Evolutionary conservation across 2,329 filamentous ascomycete genomes (phyloP), one percentile per base, ranked within the genome.

Genomic region (Clarireedia paspali): DNA sequence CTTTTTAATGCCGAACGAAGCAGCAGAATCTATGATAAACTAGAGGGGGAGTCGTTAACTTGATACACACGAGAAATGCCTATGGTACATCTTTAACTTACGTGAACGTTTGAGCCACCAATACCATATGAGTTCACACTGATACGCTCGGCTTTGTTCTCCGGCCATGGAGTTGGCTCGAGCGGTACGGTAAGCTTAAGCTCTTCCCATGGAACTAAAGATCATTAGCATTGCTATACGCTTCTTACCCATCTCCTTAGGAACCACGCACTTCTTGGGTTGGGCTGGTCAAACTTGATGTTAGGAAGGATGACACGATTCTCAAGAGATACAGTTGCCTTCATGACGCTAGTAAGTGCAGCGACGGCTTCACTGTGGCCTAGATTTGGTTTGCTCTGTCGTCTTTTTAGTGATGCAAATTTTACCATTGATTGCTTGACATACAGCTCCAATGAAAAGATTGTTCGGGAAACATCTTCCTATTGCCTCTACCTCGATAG

Each of bases 111-210:
- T 1, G 62, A 53, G 1, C 63, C 64, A 6, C 64, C 64, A 27
- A 63, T 64, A 10, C 64, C 64, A 49, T 64, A 67, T 5, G 54
- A 58, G 40, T 66, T 67, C 7, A 66, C 48, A 57, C 75, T 77
- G 57, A 77, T 70, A 60, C 74, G 75, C 57, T 74, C 74, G 68
- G 77, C 77, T 47, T 36, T 12, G 6, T 17, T 27, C n/a, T 45
- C 9, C 1, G 60, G 60, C 61, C 58, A 60, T 10, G 54, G 56
- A 10, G 34, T 44, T 39, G 49, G n/a, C 3, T 51, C 39, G 4
- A 49, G 10, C 6, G 47, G 47, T 4, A 49, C 47, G 6, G 30
- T 15, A 34, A 51, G 49, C 20, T 51, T 51, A 9, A 7, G 4
- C 17, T 42, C 9, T 15, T 39, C n/a, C 6, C n/a, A 40, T 42